phyloP scores from a whole-genome alignment of 176 grass and related monocot genomes.

The Carex myosuroides region DNA sequence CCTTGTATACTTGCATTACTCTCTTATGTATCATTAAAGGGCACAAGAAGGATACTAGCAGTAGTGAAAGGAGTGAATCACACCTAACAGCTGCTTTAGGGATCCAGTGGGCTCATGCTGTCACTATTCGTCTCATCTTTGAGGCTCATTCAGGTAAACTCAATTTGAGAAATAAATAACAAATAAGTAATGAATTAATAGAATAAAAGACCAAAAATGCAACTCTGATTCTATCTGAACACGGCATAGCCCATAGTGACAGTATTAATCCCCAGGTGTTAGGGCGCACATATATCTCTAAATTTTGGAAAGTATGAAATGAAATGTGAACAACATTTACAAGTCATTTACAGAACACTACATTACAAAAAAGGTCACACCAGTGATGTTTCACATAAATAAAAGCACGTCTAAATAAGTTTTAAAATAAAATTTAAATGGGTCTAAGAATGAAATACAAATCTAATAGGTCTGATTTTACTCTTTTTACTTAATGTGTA shows the following conservation, averaged over 20 bases:
- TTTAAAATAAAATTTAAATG: background rate
- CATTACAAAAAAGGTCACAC: background rate
- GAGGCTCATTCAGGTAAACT: constrained; percentile 87
- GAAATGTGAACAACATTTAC: background rate
- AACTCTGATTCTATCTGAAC: background rate
- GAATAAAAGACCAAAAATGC: background rate
- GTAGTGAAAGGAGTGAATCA: constrained; percentile 52
- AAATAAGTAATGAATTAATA: background rate
- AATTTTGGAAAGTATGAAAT: background rate
- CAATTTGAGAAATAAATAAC: background rate
- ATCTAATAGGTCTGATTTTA: background rate
- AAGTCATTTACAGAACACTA: background rate
- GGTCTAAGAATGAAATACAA: background rate
- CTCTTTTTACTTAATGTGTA: background rate
- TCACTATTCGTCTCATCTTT: constrained; percentile 81
- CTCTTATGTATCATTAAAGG: constrained; percentile 38
- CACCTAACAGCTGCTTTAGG: constrained; percentile 85
- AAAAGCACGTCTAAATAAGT: background rate
- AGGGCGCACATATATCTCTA: background rate
- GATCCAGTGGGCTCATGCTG: constrained; percentile 87
- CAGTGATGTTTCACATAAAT: background rate
- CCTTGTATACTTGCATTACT: background rate
- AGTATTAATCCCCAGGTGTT: background rate
- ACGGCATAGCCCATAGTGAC: background rate
- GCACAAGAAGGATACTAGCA: constrained; percentile 26